Evolutionary conservation across 345 rosid species (phyloP).

Genomic region (Triadica sebifera): DNA sequence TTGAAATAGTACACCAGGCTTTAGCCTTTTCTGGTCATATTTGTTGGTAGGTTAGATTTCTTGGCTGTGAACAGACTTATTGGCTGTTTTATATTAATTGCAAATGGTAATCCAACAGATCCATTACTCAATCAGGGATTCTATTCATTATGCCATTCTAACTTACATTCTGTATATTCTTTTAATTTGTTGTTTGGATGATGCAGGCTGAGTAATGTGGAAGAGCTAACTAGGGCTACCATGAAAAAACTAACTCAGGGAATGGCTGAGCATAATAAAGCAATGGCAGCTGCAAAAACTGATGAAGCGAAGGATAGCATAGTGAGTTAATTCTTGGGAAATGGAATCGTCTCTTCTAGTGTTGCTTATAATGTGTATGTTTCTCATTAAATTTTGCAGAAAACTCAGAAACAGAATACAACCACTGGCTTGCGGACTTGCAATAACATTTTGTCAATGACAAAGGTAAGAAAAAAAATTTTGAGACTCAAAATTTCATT

Average conservation of each 20-base stretch:
- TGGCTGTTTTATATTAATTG: not conserved
- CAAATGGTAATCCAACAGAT: not conserved
- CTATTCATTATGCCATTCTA: not conserved
- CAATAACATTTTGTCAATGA: conserved; percentile 91
- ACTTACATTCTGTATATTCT: not conserved
- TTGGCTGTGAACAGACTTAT: not conserved
- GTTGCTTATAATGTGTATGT: not conserved
- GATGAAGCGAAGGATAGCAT: conserved; percentile 81
- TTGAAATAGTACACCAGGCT: too few relatives aligned
- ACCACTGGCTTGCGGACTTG: conserved; percentile 90
- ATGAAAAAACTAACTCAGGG: conserved; percentile 94
- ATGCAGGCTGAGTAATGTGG: conserved; percentile 74
- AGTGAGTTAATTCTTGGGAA: conserved; percentile 47
- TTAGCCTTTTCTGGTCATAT: too few relatives aligned
- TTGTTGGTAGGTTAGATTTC: not conserved
- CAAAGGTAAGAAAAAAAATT: conserved; percentile 55
- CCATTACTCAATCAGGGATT: not conserved
- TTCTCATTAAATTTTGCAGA: conserved; percentile 41
- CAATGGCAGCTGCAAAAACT: conserved; percentile 91
- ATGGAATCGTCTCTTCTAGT: not conserved
- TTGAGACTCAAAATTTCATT: not conserved
- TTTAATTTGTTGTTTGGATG: conserved; percentile 2
- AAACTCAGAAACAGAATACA: conserved; percentile 80
- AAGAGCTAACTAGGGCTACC: conserved; percentile 83
- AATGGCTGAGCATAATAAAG: conserved; percentile 90